Evolutionary conservation across 352 stramenopile species (phyloP).

Genomic region (Globisporangium orthogonon): DNA sequence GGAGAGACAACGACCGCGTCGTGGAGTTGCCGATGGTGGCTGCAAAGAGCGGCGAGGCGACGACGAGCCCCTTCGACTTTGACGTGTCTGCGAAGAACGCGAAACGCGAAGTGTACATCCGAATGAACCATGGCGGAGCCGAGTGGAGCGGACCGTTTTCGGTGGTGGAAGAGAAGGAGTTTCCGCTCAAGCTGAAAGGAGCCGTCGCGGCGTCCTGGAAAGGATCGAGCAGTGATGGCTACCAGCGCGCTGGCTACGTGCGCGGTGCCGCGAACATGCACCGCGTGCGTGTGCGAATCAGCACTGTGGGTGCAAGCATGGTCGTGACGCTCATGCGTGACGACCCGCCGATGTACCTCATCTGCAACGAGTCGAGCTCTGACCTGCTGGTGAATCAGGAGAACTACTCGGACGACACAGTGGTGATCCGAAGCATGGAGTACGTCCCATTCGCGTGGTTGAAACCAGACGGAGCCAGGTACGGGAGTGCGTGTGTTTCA

Average conservation of each 20-base stretch:
- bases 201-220: conserved; percentile 46
- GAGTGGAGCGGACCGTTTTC: conserved; percentile 82
- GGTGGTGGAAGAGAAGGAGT: conserved; percentile 83
- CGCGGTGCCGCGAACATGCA: conserved; percentile 46
- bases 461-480: conserved; percentile 68
- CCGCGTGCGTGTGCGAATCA: conserved; percentile 71
- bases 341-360: conserved; percentile 80
- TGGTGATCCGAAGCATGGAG: conserved; percentile 60
- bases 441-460: conserved; percentile 81
- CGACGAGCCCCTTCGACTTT: conserved; percentile 66
- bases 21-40: conserved; percentile 43
- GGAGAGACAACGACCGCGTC: conserved; percentile 49
- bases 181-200: conserved; percentile 68
- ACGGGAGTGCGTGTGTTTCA: conserved; percentile 5
- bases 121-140: conserved; percentile 64
- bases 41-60: conserved; percentile 27
- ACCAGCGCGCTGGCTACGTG: conserved; percentile 32
- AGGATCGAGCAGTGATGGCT: conserved; percentile 23
- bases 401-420: conserved; percentile 51
- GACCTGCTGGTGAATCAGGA: conserved; percentile 73
- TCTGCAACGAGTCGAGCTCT: conserved; percentile 74
- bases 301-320: conserved; percentile 69
- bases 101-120: conserved; percentile 60
- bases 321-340: conserved; percentile 73
- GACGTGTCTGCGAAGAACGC: conserved; percentile 38